Percentiles rank a stretch among this genome's conserved stretches.
Evolutionary conservation across 768 basidiomycete genomes (phyloP).

Genomic region (Brasilioporus rufonigricans): DNA sequence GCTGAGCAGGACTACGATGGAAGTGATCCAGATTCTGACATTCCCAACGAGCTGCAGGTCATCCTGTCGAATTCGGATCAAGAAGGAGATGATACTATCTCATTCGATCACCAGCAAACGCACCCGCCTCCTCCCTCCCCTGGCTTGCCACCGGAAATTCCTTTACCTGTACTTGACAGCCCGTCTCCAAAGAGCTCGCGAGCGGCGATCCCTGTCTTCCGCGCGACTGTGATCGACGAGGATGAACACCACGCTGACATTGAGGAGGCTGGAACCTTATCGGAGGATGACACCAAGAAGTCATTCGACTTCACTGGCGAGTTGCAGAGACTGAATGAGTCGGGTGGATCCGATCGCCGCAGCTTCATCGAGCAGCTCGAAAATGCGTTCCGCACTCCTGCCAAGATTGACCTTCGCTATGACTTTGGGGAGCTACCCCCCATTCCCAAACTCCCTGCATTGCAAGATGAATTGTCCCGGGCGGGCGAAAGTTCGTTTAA

Average conservation of each 20-base stretch:
- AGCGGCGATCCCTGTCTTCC: slow-evolving; percentile 39
- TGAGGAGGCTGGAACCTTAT: slow-evolving; percentile 41
- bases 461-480: slow-evolving; percentile 28
- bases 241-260: slow-evolving; percentile 39
- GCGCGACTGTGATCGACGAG: slow-evolving; percentile 45
- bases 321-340: slow-evolving; percentile 64
- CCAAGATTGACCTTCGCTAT: slow-evolving; percentile 58
- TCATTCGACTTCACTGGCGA: slow-evolving; percentile 87
- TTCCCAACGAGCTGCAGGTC: slow-evolving; percentile 72
- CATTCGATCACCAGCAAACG: slow-evolving; percentile 17
- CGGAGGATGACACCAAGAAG: slow-evolving; percentile 70
- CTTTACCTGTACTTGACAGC: slow-evolving; percentile 32
- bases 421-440: slow-evolving; percentile 50
- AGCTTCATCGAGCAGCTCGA: slow-evolving; percentile 86
- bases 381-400: slow-evolving; percentile 74
- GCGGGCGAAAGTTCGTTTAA: slow-evolving; percentile 23
- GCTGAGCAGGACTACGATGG: slow-evolving; percentile 45
- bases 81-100: slow-evolving; percentile 42
- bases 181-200: slow-evolving; percentile 9
- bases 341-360: slow-evolving; percentile 60
- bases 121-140: slow-evolving; percentile 32
- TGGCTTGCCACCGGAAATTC: slow-evolving; percentile 42
- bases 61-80: slow-evolving; percentile 49
- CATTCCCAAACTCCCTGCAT: slow-evolving; percentile 47
- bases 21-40: slow-evolving; percentile 72